Conservation (phyloP, 345 rosid species). For the Arabis alpina region DNA sequence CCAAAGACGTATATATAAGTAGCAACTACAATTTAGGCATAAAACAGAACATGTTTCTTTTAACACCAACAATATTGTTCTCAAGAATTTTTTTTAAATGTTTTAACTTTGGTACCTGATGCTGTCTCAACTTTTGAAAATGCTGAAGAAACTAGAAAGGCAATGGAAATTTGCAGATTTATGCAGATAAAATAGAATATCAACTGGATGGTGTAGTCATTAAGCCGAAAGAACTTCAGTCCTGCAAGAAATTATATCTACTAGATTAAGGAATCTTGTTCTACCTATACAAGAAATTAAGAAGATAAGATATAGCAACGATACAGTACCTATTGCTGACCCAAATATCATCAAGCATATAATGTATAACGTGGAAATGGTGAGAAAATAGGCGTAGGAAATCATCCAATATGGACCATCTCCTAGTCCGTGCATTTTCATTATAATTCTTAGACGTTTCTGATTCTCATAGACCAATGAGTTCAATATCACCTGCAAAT, state of each 20-base stretch:
- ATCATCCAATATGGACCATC: slow-evolving; percentile 96
- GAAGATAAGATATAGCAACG: background rate
- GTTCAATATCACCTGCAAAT: slow-evolving; percentile 61
- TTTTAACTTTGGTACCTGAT: slow-evolving; percentile 59
- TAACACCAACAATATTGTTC: slow-evolving; percentile 2
- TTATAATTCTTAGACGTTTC: slow-evolving; percentile 79
- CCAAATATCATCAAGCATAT: slow-evolving; percentile 76
- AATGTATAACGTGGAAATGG: slow-evolving; percentile 64
- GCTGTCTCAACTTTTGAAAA: slow-evolving; percentile 84
- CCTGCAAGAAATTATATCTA: slow-evolving; percentile 54
- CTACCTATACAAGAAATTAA: background rate
- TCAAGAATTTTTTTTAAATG: background rate
- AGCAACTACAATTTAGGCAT: slow-evolving; percentile 51
- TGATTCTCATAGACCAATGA: slow-evolving; percentile 85
- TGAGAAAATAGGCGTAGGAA: slow-evolving; percentile 75
- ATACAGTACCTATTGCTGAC: slow-evolving; percentile 61
- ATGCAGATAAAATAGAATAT: slow-evolving; percentile 70
- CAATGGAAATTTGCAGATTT: slow-evolving; percentile 83
- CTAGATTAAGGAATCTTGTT: background rate
- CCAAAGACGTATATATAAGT: slow-evolving; percentile 75
- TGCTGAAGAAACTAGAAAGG: slow-evolving; percentile 68
- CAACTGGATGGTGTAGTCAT: slow-evolving; percentile 72
- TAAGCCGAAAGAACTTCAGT: slow-evolving; percentile 71
- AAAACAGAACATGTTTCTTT: slow-evolving; percentile 10
- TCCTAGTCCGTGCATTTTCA: slow-evolving; percentile 98